Conservation (phyloP, 163 green algal genomes). For the Chlamydomonas reinhardtii region DNA sequence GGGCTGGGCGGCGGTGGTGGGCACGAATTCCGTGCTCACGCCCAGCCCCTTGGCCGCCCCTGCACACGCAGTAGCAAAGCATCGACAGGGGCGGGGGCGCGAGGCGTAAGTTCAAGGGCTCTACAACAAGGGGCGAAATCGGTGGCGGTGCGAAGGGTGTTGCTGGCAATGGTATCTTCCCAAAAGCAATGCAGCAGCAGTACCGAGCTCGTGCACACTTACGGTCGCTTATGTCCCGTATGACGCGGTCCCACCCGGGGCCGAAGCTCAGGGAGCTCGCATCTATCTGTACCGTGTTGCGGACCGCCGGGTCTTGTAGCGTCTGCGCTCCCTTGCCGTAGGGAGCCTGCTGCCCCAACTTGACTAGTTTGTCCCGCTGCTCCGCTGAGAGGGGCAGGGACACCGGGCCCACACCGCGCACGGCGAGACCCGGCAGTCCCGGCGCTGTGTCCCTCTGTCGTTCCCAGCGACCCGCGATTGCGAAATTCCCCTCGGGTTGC, state of each 20-base stretch:
- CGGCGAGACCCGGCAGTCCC: background rate
- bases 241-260: background rate
- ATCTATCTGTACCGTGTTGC: background rate
- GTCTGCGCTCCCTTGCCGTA: constrained; percentile 21
- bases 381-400: background rate
- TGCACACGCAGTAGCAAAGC: background rate
- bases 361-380: background rate
- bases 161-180: no score
- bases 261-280: background rate
- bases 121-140: background rate
- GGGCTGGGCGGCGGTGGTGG: background rate
- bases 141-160: no score
- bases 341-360: background rate
- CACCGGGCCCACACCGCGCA: background rate
- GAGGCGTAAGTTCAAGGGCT: no score
- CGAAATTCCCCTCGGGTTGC: background rate
- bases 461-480: background rate
- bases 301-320: constrained; percentile 35
- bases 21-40: background rate
- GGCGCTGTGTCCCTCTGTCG: background rate
- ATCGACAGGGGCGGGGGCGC: no score
- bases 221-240: background rate
- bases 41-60: background rate
- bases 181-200: no score
- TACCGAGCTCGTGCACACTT: background rate